These are phyloP conservation scores for Taphrina pruni DNA, from an alignment of 1,139 yeast genomes.

Conservation along the genomic window DNA sequence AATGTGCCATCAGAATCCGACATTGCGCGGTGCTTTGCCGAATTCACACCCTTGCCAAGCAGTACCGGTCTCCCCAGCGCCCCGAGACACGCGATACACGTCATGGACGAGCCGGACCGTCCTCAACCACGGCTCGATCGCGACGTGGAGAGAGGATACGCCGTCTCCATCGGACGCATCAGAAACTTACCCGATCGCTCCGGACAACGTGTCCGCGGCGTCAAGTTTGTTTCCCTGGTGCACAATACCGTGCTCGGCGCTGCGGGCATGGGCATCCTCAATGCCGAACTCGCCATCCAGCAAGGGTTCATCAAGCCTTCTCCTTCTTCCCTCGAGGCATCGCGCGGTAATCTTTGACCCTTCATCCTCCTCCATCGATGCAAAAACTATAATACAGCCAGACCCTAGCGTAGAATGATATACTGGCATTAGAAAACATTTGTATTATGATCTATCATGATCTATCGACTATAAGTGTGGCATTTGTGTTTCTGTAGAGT, in stretches of 20 bases:
- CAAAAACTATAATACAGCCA: no score
- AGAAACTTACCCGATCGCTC: constrained; percentile 67
- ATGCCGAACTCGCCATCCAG: constrained; percentile 86
- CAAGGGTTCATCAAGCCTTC: constrained; percentile 66
- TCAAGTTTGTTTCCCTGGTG: constrained; percentile 92
- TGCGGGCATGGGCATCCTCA: constrained; percentile 98
- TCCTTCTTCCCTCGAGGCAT: neutral
- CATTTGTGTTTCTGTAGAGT: no score
- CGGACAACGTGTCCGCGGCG: constrained; percentile 56
- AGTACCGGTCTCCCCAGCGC: constrained; percentile 84
- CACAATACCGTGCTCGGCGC: constrained; percentile 98
- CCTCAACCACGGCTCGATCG: constrained; percentile 99
- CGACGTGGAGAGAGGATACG: constrained; percentile 91
- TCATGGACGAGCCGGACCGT: constrained; percentile 86
- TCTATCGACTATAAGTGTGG: neutral
- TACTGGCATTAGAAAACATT: neutral
- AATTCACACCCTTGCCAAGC: constrained; percentile 74
- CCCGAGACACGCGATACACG: constrained; percentile 89
- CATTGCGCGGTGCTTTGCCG: constrained; percentile 70
- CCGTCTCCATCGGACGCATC: constrained; percentile 92
- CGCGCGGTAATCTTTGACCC: constrained; percentile 1
- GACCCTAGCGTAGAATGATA: neutral
- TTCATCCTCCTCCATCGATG: no score
- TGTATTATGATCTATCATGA: constrained; percentile 5
- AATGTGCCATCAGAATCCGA: constrained; percentile 63